A percentile compares a stretch with the other conserved stretches of the same genome.
These are phyloP conservation scores for Gymnopilus junonius DNA, from an alignment of 768 basidiomycete genomes.

Conservation along the genomic window DNA sequence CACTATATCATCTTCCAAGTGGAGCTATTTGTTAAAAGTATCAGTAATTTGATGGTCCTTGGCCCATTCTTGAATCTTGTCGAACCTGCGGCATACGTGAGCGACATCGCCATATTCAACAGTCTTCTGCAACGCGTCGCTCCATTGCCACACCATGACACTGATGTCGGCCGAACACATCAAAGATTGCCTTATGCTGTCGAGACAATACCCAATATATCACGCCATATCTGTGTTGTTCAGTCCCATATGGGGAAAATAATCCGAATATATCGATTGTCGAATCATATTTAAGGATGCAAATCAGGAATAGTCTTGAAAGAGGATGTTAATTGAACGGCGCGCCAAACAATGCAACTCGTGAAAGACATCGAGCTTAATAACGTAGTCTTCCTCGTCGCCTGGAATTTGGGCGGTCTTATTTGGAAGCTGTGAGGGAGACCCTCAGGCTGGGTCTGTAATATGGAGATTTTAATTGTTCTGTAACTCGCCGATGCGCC, in stretches of 20 bases:
- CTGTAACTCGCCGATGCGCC: too few relatives aligned
- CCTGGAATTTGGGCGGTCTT: slow-evolving; percentile 22
- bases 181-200: slow-evolving; percentile 22
- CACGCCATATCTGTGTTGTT: slow-evolving; percentile 15
- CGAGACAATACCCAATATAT: slow-evolving; percentile 24
- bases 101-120: slow-evolving; percentile 12
- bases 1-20: neutral
- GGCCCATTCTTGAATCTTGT: slow-evolving; percentile 20
- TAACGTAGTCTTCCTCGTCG: slow-evolving; percentile 21
- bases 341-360: slow-evolving; percentile 28
- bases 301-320: neutral
- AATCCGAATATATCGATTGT: slow-evolving; percentile 16
- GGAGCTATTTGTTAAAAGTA: neutral
- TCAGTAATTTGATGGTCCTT: neutral
- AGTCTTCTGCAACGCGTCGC: neutral
- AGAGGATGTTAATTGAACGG: neutral
- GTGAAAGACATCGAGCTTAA: slow-evolving; percentile 28
- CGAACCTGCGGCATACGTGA: slow-evolving; percentile 21
- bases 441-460: too few relatives aligned
- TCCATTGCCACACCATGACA: slow-evolving; percentile 25
- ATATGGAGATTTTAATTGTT: too few relatives aligned
- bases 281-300: slow-evolving; percentile 15
- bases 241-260: slow-evolving; percentile 14
- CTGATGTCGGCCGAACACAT: slow-evolving; percentile 20
- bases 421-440: too few relatives aligned